Percentiles rank a stretch among this genome's conserved stretches.
Evolutionary conservation across 148 eudicot genomes (phyloP).

Genomic region (Chenopodium suecicum): DNA sequence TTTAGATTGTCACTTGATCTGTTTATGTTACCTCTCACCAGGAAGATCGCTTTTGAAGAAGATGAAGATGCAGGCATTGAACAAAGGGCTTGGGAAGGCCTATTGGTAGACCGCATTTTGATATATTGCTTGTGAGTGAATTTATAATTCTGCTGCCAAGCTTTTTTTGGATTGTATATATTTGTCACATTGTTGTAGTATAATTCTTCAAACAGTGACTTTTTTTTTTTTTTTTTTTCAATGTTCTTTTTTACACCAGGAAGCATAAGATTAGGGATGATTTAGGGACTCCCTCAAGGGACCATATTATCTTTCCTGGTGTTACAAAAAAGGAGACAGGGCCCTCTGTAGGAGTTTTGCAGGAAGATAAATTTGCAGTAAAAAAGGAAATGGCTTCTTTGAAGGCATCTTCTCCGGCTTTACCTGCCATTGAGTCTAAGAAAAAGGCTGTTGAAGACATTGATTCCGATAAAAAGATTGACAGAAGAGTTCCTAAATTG

Average conservation of each 20-base stretch:
- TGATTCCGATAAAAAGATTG: slow-evolving; percentile 31
- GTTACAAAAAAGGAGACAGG: slow-evolving; percentile 31
- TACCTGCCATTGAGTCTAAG: slow-evolving; percentile 35
- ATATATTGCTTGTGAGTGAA: slow-evolving; percentile 75
- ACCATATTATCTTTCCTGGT: slow-evolving; percentile 61
- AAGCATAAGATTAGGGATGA: slow-evolving; percentile 57
- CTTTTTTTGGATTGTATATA: too few relatives aligned
- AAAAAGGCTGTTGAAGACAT: slow-evolving; percentile 31
- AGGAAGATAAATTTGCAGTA: slow-evolving; percentile 16
- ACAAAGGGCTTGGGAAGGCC: slow-evolving; percentile 69
- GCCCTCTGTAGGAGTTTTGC: slow-evolving; percentile 24
- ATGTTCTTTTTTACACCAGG: slow-evolving; percentile 33
- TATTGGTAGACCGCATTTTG: slow-evolving; percentile 54
- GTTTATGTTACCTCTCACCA: slow-evolving; percentile 30
- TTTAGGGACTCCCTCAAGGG: slow-evolving; percentile 49
- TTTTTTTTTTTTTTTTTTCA: neutral
- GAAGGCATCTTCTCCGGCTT: slow-evolving; percentile 32
- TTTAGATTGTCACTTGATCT: neutral
- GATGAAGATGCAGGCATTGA: slow-evolving; percentile 38
- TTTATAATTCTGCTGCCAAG: neutral
- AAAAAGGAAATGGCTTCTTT: slow-evolving; percentile 30
- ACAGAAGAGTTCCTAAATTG: slow-evolving; percentile 28
- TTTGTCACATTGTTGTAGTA: too few relatives aligned
- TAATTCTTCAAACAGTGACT: neutral
- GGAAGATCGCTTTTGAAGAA: slow-evolving; percentile 54